Base-by-base conservation (phyloP, 1,284 basidiomycete species). In the Pholiota adiposa region DNA sequence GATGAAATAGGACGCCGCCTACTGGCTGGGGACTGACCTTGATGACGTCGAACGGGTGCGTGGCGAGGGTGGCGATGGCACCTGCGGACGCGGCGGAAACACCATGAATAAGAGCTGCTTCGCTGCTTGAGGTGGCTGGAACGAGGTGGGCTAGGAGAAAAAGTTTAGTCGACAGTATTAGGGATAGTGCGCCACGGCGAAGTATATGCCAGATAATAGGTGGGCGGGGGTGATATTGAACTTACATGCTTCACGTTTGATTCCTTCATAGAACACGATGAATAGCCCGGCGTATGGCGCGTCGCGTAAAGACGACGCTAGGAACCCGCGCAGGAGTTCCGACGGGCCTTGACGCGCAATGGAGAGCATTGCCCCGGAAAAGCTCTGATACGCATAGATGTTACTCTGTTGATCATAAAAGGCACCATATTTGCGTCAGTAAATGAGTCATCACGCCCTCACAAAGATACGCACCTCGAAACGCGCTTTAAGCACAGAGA, bases 251-350 rank as follows among this genome's bases (percentile, higher is more conserved):
- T 92, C 82, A 41, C 81, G 81, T 72, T 96, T 96, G 64, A 90
- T 85, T 46, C 86, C 84, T 73, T 98, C 97, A 72, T 99, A 99
- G 54, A 92, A 87, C 0, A 96, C 87, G 18, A 98, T 83, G 67
- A 98, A 99, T 7, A 99, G 73, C 0, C 97, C 97, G 0, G 97
- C 96, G 69, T 98, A 97, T 0, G 97, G 97, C 2, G 97, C 97
- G 72, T 99, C 97, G 36, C 97, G 84, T 21, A 97, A 79, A 0
- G 95, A 93, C 1, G 96, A 96, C 0, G 96, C 94, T 31, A 93
- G 75, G 69, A 97, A 93, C 0, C 96, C 97, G 57, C 93, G 88
- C 71, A 96, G 89, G 31, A 97, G 80, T 60, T 95, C 96, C 34
- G 86, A 83, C 2, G 93, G 85, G 0, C 97, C 96, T 49, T 83